Percentiles rank a stretch among this genome's conserved stretches.
These are phyloP conservation scores for Cenchrus purpureus DNA, from an alignment of 176 grass and related monocot genomes.

Conservation along the genomic window DNA sequence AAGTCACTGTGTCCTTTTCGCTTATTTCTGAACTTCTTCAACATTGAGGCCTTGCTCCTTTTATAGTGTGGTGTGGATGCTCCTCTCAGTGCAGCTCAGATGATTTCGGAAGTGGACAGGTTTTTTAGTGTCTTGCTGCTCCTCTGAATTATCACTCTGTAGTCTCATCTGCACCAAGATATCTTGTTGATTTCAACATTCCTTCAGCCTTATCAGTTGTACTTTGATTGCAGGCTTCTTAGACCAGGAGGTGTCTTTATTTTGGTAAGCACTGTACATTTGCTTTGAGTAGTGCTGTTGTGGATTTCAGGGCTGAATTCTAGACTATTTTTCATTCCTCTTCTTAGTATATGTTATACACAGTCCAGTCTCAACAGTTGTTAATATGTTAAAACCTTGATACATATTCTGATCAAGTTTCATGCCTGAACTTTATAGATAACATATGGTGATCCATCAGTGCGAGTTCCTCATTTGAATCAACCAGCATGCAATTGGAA, in stretches of 20 bases:
- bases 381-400: constrained; percentile 23
- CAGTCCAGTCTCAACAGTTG: neutral
- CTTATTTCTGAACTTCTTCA: constrained; percentile 36
- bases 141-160: constrained; percentile 35
- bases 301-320: neutral
- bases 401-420: constrained; percentile 33
- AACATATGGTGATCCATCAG: constrained; percentile 97
- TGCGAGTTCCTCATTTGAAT: constrained; percentile 75
- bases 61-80: constrained; percentile 85
- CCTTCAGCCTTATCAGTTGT: constrained; percentile 41
- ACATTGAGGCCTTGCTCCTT: constrained; percentile 41
- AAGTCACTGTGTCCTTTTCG: constrained; percentile 7
- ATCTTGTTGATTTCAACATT: constrained; percentile 22
- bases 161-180: constrained; percentile 21
- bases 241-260: constrained; percentile 91
- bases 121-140: constrained; percentile 49
- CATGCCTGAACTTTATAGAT: constrained; percentile 65
- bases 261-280: constrained; percentile 59
- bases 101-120: constrained; percentile 94
- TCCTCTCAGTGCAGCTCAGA: constrained; percentile 80
- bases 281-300: constrained; percentile 1
- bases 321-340: neutral
- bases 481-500: constrained; percentile 86
- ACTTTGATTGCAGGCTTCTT: constrained; percentile 75
- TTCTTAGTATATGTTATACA: neutral